These are phyloP conservation scores for Ceratocystis papillata DNA, from an alignment of 2,329 filamentous ascomycete genomes.

Conservation along the genomic window DNA sequence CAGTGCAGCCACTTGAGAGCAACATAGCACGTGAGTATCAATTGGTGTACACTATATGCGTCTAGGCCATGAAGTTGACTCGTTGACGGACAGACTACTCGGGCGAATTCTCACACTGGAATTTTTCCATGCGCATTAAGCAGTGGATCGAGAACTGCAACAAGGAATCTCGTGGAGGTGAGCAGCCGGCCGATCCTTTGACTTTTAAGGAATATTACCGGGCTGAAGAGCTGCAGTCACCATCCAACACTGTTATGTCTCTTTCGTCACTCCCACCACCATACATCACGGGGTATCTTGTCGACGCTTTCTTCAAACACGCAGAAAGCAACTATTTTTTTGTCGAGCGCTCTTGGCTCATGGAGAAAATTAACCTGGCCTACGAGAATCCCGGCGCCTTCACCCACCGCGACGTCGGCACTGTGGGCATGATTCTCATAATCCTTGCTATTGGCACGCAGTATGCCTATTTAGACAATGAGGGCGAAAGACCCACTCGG, in stretches of 20 bases:
- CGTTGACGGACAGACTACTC: conserved; percentile 36
- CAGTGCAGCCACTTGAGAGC: conserved; percentile 35
- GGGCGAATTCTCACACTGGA: conserved; percentile 44
- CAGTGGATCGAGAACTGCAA: conserved; percentile 38
- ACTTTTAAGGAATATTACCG: conserved; percentile 37
- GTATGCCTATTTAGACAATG: conserved; percentile 38
- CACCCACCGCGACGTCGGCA: conserved; percentile 35
- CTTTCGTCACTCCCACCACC: conserved; percentile 38
- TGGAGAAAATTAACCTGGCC: conserved; percentile 33
- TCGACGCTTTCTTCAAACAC: conserved; percentile 39
- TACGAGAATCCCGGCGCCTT: conserved; percentile 35
- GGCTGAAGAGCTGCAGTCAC: conserved; percentile 37
- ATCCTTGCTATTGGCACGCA: conserved; percentile 43
- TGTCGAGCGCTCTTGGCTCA: conserved; percentile 37
- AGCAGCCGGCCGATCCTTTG: conserved; percentile 23
- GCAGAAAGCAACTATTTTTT: conserved; percentile 42
- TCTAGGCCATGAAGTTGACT: not conserved
- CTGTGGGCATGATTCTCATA: conserved; percentile 38
- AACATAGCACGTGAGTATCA: conserved; percentile 34
- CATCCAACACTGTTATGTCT: conserved; percentile 32
- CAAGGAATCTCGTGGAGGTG: conserved; percentile 12
- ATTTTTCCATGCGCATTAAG: conserved; percentile 43
- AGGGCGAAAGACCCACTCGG: conserved; percentile 24
- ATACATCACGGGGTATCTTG: conserved; percentile 39
- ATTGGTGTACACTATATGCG: conserved; percentile 6